Evolutionary conservation across 75 land plant species (phyloP), one percentile per base, ranked within the genome.

Genomic region (Ceratopteris richardii): DNA sequence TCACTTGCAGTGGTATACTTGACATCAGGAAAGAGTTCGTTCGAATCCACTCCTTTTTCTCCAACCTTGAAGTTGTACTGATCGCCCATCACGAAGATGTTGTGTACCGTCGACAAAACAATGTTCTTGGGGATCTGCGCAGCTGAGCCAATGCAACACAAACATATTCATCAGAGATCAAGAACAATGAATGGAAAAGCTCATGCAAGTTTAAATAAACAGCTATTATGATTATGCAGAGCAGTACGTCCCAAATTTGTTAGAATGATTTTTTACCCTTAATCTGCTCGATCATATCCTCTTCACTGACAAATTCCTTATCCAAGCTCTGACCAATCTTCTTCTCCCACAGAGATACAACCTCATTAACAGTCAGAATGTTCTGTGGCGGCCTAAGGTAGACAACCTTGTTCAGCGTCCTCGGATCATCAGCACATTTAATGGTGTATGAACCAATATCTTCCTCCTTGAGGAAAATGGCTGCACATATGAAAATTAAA

Each of bases 1-100:
- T 83, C 79, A n/a, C 64, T 60, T 5, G 85, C 48, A 5, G 80
- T 84, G 2, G 84, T 87, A 62, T 84, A 79, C 28, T 68, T 70
- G 22, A 76, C 61, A 43, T 83, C 65, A n/a, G 84, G 82, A 64
- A 84, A 87, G 9, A 87, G 67, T 17, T 70, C 31, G 23, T 70
- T 28, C 14, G 74, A 83, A 1, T 81, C 84, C 16, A 76, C 61
- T 2, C 86, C 86, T 27, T 51, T n/a, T 19, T 46, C 14, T 10
- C 71, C 73, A 13, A 78, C 74, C 44, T 78, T 64, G 40, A 73
- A 78, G 27, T 66, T 68, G 39, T 65, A 64, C 19, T 69, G 64
- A 40, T 78, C 78, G 11, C 72, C 80, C 44, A 53, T 67, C 4
- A 66, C 56, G 28, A 59, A 73, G 7, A 64, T 54, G 11, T 60